These are phyloP conservation scores for Arachis monticola DNA, from an alignment of 331 rosid genomes.

Conservation along the genomic window DNA sequence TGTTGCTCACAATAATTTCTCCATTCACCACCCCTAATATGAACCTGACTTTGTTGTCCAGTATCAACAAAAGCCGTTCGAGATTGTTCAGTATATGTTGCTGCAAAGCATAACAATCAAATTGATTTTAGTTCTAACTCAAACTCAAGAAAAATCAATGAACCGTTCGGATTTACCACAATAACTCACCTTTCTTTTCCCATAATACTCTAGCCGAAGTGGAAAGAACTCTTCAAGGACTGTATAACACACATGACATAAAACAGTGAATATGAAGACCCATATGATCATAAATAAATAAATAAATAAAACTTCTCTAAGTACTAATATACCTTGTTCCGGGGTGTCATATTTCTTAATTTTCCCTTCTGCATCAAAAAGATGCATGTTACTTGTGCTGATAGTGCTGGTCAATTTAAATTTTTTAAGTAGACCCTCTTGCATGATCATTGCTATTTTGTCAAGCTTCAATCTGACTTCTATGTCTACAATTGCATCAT, in stretches of 20 bases:
- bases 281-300: background rate
- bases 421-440: constrained; percentile 85
- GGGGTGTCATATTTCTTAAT: constrained; percentile 86
- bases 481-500: constrained; percentile 72
- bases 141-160: background rate
- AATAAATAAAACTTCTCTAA: background rate
- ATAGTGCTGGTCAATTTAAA: constrained; percentile 70
- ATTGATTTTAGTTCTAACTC: constrained; percentile 16
- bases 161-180: background rate
- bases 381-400: constrained; percentile 89
- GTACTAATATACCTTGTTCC: constrained; percentile 68
- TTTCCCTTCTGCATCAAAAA: constrained; percentile 79
- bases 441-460: constrained; percentile 55
- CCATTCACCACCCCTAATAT: constrained; percentile 86
- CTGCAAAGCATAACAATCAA: constrained; percentile 52
- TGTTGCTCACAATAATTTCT: constrained; percentile 82
- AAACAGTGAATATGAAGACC: background rate
- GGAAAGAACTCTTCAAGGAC: constrained; percentile 89
- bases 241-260: constrained; percentile 43
- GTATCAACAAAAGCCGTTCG: constrained; percentile 64
- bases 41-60: constrained; percentile 87
- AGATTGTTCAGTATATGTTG: constrained; percentile 60
- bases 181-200: constrained; percentile 72
- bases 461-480: constrained; percentile 65
- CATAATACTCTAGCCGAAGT: constrained; percentile 75